A percentile compares a stretch with the other conserved stretches of the same genome.
These are phyloP conservation scores for Chlorokybus atmophyticus DNA, from an alignment of 139 green algal species.

Conservation along the genomic window DNA sequence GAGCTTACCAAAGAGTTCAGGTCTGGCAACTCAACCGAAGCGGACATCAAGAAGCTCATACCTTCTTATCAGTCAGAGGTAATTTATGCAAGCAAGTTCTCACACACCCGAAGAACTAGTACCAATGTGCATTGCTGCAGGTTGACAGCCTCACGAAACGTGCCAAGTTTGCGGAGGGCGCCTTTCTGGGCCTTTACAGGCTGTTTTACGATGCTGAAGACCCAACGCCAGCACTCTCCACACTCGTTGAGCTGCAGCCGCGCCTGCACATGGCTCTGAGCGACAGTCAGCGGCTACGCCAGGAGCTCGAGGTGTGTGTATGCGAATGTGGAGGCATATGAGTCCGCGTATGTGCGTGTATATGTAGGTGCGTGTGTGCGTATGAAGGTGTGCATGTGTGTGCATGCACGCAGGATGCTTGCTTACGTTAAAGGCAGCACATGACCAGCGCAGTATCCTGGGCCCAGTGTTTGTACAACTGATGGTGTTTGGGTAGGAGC, in stretches of 20 bases:
- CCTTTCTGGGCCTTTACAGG: conserved; percentile 75
- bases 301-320: conserved; percentile 20
- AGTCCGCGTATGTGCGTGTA: no score
- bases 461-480: no score
- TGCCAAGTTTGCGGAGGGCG: conserved; percentile 44
- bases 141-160: conserved; percentile 29
- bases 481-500: no score
- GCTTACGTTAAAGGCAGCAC: no score
- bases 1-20: background rate
- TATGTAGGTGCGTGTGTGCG: no score
- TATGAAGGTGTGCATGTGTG: no score
- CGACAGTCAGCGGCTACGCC: conserved; percentile 5
- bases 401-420: no score
- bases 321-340: no score
- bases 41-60: background rate
- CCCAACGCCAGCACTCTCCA: conserved; percentile 48
- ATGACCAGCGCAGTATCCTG: no score
- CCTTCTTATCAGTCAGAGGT: background rate
- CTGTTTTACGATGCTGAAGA: conserved; percentile 81
- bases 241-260: conserved; percentile 25
- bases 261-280: conserved; percentile 5
- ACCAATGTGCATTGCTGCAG: no score
- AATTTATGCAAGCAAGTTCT: background rate
- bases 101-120: no score
- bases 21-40: background rate